Conservation (phyloP, 176 grass and related monocot species). For the Oryza meridionalis region DNA sequence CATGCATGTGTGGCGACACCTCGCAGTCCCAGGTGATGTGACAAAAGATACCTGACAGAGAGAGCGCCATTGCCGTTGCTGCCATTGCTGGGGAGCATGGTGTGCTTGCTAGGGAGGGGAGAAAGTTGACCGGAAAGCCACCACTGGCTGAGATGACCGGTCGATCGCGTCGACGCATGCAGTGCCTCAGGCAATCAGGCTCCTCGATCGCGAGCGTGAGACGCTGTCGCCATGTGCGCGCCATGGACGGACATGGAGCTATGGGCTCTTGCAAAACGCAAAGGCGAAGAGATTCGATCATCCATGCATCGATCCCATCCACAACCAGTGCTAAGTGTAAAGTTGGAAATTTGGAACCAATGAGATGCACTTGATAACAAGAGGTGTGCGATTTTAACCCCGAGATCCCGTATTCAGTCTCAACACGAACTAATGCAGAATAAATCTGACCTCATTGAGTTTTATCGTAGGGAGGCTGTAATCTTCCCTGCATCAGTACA, state of each 20-base stretch:
- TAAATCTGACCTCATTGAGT: background rate
- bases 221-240: constrained; percentile 37
- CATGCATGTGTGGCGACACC: constrained; percentile 37
- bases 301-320: background rate
- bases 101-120: background rate
- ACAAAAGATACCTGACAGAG: constrained; percentile 56
- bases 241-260: constrained; percentile 9
- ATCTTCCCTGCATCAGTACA: too few relatives aligned
- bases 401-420: too few relatives aligned
- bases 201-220: background rate
- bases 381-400: too few relatives aligned
- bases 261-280: constrained; percentile 5
- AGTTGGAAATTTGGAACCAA: background rate
- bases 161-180: constrained; percentile 12
- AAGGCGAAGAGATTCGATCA: background rate
- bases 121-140: constrained; percentile 58
- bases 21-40: constrained; percentile 54
- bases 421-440: background rate
- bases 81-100: background rate
- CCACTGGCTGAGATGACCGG: constrained; percentile 45
- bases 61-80: background rate
- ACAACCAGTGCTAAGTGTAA: background rate
- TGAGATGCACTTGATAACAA: background rate
- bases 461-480: background rate
- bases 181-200: background rate